Conservation (phyloP, 2,329 filamentous ascomycete genomes). For the Eurotiales sp. region DNA sequence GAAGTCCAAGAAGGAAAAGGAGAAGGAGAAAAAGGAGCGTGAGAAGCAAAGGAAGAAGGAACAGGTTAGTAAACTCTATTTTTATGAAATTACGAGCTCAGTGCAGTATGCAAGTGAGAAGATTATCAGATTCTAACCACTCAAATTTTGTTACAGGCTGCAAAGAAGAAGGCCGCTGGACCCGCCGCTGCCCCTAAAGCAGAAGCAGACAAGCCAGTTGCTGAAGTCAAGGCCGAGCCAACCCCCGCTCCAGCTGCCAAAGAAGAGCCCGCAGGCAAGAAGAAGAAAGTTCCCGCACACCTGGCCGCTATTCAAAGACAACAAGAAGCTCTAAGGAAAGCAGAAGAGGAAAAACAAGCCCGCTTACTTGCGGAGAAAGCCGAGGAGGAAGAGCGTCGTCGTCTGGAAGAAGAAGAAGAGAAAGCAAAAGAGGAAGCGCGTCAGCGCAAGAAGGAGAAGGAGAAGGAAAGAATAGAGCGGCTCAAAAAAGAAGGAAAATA, state of each 20-base stretch:
- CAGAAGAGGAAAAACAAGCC: constrained; percentile 45
- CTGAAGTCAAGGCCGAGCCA: constrained; percentile 78
- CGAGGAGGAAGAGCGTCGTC: constrained; percentile 35
- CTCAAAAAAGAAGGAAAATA: constrained; percentile 47
- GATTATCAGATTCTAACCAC: constrained; percentile 4
- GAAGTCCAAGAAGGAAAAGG: constrained; percentile 97
- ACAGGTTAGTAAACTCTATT: constrained; percentile 58
- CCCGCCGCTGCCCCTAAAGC: constrained; percentile 48
- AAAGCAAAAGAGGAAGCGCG: constrained; percentile 44
- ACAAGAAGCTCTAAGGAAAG: constrained; percentile 43
- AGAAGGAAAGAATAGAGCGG: constrained; percentile 50
- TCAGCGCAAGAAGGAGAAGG: constrained; percentile 46
- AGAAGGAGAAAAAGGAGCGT: constrained; percentile 94
- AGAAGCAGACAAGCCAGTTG: constrained; percentile 48
- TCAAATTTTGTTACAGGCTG: constrained; percentile 52
- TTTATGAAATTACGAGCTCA: not conserved
- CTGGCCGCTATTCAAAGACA: constrained; percentile 50
- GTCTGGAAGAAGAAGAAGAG: constrained; percentile 43
- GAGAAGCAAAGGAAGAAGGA: constrained; percentile 99
- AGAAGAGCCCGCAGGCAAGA: constrained; percentile 65
- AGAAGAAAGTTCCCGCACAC: constrained; percentile 74
- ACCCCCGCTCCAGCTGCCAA: constrained; percentile 59
- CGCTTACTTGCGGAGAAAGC: constrained; percentile 36
- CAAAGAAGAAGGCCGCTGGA: constrained; percentile 70
- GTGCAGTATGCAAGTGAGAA: not conserved